Evolutionary conservation across 129 eudicot genomes (phyloP).

Genomic region (Gnaphalium uliginosum): DNA sequence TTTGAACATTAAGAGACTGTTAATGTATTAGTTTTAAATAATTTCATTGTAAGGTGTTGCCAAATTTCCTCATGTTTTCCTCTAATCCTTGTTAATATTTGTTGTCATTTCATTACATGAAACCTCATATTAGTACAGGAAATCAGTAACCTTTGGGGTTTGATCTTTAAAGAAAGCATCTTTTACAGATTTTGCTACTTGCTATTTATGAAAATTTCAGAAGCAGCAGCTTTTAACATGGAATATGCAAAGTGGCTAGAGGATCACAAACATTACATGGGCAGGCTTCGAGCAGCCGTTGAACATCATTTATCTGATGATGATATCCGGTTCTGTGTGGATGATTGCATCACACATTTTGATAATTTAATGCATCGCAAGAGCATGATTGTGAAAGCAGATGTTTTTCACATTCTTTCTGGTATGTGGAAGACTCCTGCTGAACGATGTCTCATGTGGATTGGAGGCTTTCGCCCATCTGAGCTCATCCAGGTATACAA

Average conservation of each 20-base stretch:
- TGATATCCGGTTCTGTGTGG: slow-evolving; percentile 27
- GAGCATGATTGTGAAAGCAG: slow-evolving; percentile 20
- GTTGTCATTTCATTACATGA: too few relatives aligned
- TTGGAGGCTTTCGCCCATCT: slow-evolving; percentile 39
- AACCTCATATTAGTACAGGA: too few relatives aligned
- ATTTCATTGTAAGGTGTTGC: too few relatives aligned
- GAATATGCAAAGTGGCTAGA: slow-evolving; percentile 28
- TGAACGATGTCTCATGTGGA: slow-evolving; percentile 31
- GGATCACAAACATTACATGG: neutral
- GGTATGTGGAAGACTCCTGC: slow-evolving; percentile 39
- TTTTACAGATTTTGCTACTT: neutral
- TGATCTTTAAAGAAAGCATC: neutral
- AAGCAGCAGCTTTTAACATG: slow-evolving; percentile 19
- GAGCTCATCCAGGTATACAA: slow-evolving; percentile 25
- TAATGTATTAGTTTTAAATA: too few relatives aligned
- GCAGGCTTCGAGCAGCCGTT: slow-evolving; percentile 26
- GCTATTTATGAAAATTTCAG: slow-evolving; percentile 6
- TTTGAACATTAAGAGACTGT: too few relatives aligned
- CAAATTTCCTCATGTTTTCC: too few relatives aligned
- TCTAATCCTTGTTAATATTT: too few relatives aligned
- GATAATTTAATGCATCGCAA: slow-evolving; percentile 25
- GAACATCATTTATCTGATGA: slow-evolving; percentile 7
- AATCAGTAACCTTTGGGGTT: neutral
- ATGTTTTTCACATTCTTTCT: slow-evolving; percentile 36
- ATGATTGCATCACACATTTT: slow-evolving; percentile 13